phyloP scores from a whole-genome alignment of 179 eudicot species.

The Camellia oleifera region DNA sequence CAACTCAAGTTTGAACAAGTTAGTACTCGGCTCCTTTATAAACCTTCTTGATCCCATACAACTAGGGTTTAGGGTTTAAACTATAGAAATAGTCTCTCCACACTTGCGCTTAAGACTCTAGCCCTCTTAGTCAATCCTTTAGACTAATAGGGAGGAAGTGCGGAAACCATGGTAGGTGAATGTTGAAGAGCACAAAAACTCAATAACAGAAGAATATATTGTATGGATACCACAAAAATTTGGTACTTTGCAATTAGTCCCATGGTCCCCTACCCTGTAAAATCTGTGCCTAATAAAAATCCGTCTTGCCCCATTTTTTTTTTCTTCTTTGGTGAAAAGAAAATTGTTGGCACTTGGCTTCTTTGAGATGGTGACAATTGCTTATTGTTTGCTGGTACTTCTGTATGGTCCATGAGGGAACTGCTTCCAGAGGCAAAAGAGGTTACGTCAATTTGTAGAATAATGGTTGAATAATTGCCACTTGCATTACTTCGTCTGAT shows the following conservation, averaged over 20 bases:
- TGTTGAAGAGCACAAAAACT: conserved; percentile 9
- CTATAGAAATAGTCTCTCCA: too few relatives aligned
- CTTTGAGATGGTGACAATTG: conserved; percentile 41
- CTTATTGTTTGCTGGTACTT: conserved; percentile 37
- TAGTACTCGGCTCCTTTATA: too few relatives aligned
- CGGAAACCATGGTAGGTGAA: conserved; percentile 12
- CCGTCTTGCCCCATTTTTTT: conserved; percentile 32
- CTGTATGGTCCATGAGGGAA: neutral
- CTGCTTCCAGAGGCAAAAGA: neutral
- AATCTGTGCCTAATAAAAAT: conserved; percentile 19
- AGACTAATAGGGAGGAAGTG: conserved; percentile 2
- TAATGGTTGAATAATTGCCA: neutral
- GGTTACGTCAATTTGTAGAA: neutral
- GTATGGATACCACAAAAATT: conserved; percentile 2
- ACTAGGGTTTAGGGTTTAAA: too few relatives aligned
- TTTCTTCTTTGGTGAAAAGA: neutral
- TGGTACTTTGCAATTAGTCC: conserved; percentile 27
- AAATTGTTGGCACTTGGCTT: conserved; percentile 18
- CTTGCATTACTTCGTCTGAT: neutral
- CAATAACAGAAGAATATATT: conserved; percentile 23
- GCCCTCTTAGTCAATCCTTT: too few relatives aligned
- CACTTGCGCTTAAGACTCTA: too few relatives aligned
- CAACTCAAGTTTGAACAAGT: too few relatives aligned
- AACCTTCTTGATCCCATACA: too few relatives aligned
- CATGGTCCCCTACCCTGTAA: conserved; percentile 47